Base-by-base conservation (phyloP, 768 basidiomycete species). In the Cystobasidium tubakii region DNA sequence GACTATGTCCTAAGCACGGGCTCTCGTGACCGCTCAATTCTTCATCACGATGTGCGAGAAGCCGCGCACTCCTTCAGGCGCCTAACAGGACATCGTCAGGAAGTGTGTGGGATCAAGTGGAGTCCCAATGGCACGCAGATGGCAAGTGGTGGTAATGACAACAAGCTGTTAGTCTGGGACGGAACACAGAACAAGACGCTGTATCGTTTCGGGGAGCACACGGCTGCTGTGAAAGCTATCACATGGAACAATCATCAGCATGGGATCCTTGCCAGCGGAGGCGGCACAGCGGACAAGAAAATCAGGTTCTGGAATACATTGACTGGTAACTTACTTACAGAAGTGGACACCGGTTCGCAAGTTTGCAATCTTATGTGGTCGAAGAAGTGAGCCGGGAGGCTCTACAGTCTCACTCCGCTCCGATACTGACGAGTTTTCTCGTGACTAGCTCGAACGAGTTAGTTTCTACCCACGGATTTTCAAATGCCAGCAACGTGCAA, bases 101-200 rank as follows among this genome's bases (percentile, higher is more conserved):
- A 98, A 80, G 93, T 99, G 0, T 99, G 95, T 80, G 95, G 95
- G 1, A 82, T 99, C 54, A 89, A 90, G 73, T 99, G 94, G 95
- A 92, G 89, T 79, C 84, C 85, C 15, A 77, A 80, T 34, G 84
- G 83, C 31, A 84, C 85, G 46, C 84, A 83, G 53, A 85, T 99
- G 2, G 95, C 95, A 1, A 92, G 90, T 76, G 95, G 95, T 1
- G 95, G 95, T 0, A 99, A 99, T 80, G 95, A 99, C 82, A 99
- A 99, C 83, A 97, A 97, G 83, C 90, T 99, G 21, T 92, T 91
- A 78, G 92, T 99, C 66, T 99, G 94, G 91, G 93, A 97, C 80
- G 82, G 92, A 69, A 85, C 90, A 65, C 27, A 34, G 6, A 73
- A 79, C 57, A 75, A 80, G 67, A 96, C 94, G 1, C 81, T 97